Conservation (phyloP, 306 rosid species). For the Bauhinia variegata region DNA sequence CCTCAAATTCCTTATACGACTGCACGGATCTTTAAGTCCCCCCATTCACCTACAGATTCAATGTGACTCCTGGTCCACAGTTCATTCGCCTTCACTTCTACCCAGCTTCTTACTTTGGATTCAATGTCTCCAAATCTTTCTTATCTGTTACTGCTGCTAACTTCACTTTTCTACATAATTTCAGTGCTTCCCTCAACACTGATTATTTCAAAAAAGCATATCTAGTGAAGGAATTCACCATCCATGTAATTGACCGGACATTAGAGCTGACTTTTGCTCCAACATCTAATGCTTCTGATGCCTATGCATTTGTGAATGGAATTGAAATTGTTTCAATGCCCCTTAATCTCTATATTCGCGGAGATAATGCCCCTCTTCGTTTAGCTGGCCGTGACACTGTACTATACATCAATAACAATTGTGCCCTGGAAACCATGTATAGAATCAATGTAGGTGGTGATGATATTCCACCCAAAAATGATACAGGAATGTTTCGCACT, state of each 20-base stretch:
- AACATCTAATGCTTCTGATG: constrained; percentile 32
- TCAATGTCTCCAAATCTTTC: constrained; percentile 31
- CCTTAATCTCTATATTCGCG: constrained; percentile 30
- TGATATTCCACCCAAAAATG: constrained; percentile 32
- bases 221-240: constrained; percentile 41
- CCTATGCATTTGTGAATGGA: constrained; percentile 52
- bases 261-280: constrained; percentile 46
- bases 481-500: constrained; percentile 44
- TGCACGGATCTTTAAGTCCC: constrained; percentile 42
- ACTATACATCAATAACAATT: not conserved
- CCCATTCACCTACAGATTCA: constrained; percentile 44
- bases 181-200: constrained; percentile 46
- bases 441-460: constrained; percentile 50
- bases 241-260: constrained; percentile 34
- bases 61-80: constrained; percentile 45
- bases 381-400: constrained; percentile 21
- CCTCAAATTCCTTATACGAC: constrained; percentile 42
- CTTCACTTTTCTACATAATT: constrained; percentile 47
- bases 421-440: constrained; percentile 41
- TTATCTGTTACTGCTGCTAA: constrained; percentile 41
- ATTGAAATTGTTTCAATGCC: constrained; percentile 56
- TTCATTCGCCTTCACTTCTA: constrained; percentile 51
- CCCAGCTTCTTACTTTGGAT: constrained; percentile 34
- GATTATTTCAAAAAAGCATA: constrained; percentile 40
- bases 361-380: constrained; percentile 28